Base-by-base conservation (phyloP, 2,329 filamentous ascomycete genomes). In the Sarocladium brachiariae region DNA sequence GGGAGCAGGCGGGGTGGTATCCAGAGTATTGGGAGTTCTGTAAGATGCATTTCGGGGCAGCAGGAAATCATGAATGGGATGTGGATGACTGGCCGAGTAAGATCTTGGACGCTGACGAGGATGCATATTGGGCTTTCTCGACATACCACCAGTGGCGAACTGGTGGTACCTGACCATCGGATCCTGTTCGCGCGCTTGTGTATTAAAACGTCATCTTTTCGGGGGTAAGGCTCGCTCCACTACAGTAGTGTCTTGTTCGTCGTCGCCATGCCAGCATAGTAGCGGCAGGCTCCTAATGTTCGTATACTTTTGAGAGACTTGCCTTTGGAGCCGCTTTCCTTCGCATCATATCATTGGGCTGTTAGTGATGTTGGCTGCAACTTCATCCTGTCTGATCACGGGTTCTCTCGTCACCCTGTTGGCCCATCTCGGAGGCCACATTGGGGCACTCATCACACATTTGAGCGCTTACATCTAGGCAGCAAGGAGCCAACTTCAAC, bases 1-100 rank as follows among this genome's bases (percentile, higher is more conserved):
- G 61, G 61, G 63, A 33, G 4, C 62, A 61, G 55, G 52, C 67
- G 2, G 67, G 68, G 50, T 66, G 63, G 60, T 65, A 64, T 52
- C 63, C 62, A 1, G 62, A 65, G 49, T 64, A 64, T 52, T 65
- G 60, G 63, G 62, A 64, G 51, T 62, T 58, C 14, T 61, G 58
- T 11, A 64, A 58, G 56, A 58, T 57, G 39, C 56, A 63, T 52
- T 64, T 58, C 30, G 54, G 23, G 49, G 34, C n/a, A n/a, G 49
- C 14, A 14, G 21, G 10, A 21, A 16, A 41, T 31, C n/a, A 50
- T 16, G 34, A 39, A n/a, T 50, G 49, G 49, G 9, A 19, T 8
- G n/a, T 16, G 23, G 25, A 51, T 21, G 49, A 41, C 37, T 51
- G 49, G 49, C 37, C 38, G 8, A 33, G 37, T 30, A 50, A 43